Conservation (phyloP, 2,329 filamentous ascomycete species). For the Neofusicoccum cordaticola region DNA sequence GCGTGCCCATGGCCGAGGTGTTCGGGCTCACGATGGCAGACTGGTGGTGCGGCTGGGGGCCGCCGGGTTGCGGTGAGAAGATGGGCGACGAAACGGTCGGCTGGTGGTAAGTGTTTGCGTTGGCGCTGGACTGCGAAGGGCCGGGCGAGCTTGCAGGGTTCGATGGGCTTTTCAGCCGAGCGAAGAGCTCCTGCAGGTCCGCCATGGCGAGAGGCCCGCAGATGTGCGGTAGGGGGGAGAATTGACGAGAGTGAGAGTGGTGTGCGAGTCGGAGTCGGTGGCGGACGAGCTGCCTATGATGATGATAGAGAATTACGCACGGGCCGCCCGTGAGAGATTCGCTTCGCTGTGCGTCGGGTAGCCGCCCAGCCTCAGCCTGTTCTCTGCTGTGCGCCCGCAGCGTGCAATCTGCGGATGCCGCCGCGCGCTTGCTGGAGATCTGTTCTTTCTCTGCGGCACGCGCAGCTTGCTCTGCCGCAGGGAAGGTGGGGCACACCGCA, state of each 20-base stretch:
- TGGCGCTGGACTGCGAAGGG: conserved; percentile 13
- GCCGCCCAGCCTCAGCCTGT: no score
- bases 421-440: neutral
- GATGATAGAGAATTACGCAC: conserved; percentile 12
- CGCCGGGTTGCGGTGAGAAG: conserved; percentile 54
- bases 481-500: no score
- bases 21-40: conserved; percentile 60
- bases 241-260: conserved; percentile 6
- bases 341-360: no score
- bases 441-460: no score
- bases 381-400: neutral
- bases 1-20: conserved; percentile 44
- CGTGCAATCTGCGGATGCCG: neutral
- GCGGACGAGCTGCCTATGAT: conserved; percentile 12
- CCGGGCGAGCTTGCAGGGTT: conserved; percentile 21
- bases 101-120: conserved; percentile 44
- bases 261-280: conserved; percentile 8
- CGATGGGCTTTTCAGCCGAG: conserved; percentile 37
- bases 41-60: conserved; percentile 55
- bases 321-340: neutral
- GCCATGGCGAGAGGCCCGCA: conserved; percentile 30
- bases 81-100: conserved; percentile 59
- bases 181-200: conserved; percentile 45
- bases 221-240: conserved; percentile 11
- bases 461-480: neutral